phyloP scores from a whole-genome alignment of 352 stramenopile species.

The Phytophthora constricta region DNA sequence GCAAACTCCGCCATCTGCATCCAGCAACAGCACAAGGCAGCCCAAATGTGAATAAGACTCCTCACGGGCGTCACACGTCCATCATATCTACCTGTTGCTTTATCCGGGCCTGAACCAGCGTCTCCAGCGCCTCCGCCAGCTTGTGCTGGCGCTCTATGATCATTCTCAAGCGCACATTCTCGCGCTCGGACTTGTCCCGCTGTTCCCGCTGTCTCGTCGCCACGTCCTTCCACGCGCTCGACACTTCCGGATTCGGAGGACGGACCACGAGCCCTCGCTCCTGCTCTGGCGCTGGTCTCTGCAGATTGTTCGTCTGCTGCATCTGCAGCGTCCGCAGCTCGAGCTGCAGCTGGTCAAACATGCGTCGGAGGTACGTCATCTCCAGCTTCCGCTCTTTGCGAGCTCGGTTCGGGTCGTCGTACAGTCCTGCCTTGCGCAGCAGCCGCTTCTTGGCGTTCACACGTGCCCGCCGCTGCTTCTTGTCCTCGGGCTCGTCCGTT shows the following conservation, averaged over 20 bases:
- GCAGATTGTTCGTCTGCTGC: not conserved
- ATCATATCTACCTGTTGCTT: constrained; percentile 24
- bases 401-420: constrained; percentile 45
- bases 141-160: constrained; percentile 43
- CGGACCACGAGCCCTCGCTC: constrained; percentile 1
- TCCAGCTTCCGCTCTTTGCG: constrained; percentile 50
- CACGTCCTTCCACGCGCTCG: constrained; percentile 39
- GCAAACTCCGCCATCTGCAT: constrained; percentile 32
- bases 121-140: constrained; percentile 39
- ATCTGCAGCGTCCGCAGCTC: constrained; percentile 35
- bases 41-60: not conserved
- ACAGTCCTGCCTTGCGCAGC: constrained; percentile 32
- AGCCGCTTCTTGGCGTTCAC: constrained; percentile 34
- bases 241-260: constrained; percentile 16
- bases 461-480: constrained; percentile 16
- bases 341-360: constrained; percentile 43
- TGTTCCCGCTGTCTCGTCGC: constrained; percentile 33
- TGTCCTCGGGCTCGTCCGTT: constrained; percentile 7
- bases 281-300: not conserved
- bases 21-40: constrained; percentile 1
- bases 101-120: constrained; percentile 35
- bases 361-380: constrained; percentile 42
- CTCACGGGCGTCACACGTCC: not conserved
- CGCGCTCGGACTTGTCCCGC: constrained; percentile 38
- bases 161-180: constrained; percentile 43